phyloP scores from a whole-genome alignment of 2,329 filamentous ascomycete species.

The Ascochyta lentis region DNA sequence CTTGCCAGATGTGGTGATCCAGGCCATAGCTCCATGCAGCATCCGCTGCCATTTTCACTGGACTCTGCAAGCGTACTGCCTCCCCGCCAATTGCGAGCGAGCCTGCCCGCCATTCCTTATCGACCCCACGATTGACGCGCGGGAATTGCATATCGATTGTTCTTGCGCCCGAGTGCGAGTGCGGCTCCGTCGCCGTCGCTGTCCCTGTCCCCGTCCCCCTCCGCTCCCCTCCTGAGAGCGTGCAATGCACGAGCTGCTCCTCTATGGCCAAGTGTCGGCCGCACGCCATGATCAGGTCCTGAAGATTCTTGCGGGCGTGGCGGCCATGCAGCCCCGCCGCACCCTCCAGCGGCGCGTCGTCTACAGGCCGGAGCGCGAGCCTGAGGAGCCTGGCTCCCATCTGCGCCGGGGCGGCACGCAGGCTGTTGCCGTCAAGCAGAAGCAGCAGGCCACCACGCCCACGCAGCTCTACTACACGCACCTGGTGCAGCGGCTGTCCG shows the following conservation, averaged over 20 bases:
- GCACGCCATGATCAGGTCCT: conserved; percentile 66
- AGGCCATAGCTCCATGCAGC: conserved; percentile 32
- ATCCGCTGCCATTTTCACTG: conserved; percentile 21
- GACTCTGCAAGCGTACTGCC: conserved; percentile 21
- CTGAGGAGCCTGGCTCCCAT: conserved; percentile 48
- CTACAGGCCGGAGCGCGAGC: conserved; percentile 63
- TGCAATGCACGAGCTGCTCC: conserved; percentile 67
- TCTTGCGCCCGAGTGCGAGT: conserved; percentile 23
- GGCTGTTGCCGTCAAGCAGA: conserved; percentile 40
- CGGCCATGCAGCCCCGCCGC: conserved; percentile 65
- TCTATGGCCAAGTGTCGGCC: conserved; percentile 65
- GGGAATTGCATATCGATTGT: conserved; percentile 37
- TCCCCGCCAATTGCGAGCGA: conserved; percentile 31
- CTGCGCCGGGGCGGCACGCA: conserved; percentile 48
- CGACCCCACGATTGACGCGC: conserved; percentile 38
- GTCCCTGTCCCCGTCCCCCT: background rate
- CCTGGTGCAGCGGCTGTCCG: conserved; percentile 53
- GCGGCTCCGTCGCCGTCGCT: conserved; percentile 13
- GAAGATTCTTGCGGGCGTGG: conserved; percentile 66
- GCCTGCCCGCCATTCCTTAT: conserved; percentile 27
- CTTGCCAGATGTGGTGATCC: conserved; percentile 16
- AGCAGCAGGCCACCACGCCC: conserved; percentile 49
- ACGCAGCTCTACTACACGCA: conserved; percentile 63
- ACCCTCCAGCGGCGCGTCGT: conserved; percentile 63
- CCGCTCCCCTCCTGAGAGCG: conserved; percentile 2